Conservation (phyloP, 768 basidiomycete species). For the Naganishia vaughanmartiniae region DNA sequence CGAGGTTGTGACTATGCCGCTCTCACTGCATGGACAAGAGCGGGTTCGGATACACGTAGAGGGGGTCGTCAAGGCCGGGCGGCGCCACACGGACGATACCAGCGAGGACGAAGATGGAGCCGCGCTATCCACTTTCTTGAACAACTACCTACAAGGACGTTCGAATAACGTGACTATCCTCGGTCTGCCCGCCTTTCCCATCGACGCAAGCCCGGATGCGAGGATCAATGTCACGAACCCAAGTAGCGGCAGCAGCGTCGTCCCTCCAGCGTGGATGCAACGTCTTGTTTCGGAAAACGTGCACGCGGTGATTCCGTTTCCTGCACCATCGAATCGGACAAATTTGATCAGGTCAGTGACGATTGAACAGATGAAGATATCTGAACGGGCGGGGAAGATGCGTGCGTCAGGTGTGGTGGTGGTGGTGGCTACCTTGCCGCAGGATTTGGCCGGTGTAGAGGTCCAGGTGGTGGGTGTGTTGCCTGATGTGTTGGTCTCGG, state of each 20-base stretch:
- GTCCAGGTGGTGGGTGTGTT: constrained; percentile 60
- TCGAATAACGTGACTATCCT: constrained; percentile 45
- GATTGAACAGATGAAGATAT: constrained; percentile 49
- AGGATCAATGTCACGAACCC: background rate
- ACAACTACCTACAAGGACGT: constrained; percentile 44
- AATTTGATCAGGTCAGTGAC: constrained; percentile 46
- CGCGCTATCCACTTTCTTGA: constrained; percentile 44
- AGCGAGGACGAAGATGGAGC: background rate
- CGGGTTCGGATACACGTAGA: constrained; percentile 15
- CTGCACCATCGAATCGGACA: constrained; percentile 44
- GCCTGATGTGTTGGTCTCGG: constrained; percentile 48
- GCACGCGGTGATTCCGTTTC: constrained; percentile 40
- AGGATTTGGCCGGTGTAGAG: constrained; percentile 62
- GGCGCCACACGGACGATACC: background rate
- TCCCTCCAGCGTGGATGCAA: constrained; percentile 42
- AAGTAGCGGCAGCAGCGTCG: background rate
- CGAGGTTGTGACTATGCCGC: constrained; percentile 46
- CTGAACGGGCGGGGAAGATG: constrained; percentile 44
- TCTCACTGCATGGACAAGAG: constrained; percentile 33
- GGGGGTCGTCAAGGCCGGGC: constrained; percentile 39
- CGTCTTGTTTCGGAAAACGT: constrained; percentile 35
- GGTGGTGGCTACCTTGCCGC: constrained; percentile 59
- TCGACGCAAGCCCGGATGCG: constrained; percentile 13
- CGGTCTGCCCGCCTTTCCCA: constrained; percentile 36
- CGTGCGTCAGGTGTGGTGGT: constrained; percentile 46